Conservation (phyloP, 2,329 filamentous ascomycete genomes). For the Didymella segeticola region DNA sequence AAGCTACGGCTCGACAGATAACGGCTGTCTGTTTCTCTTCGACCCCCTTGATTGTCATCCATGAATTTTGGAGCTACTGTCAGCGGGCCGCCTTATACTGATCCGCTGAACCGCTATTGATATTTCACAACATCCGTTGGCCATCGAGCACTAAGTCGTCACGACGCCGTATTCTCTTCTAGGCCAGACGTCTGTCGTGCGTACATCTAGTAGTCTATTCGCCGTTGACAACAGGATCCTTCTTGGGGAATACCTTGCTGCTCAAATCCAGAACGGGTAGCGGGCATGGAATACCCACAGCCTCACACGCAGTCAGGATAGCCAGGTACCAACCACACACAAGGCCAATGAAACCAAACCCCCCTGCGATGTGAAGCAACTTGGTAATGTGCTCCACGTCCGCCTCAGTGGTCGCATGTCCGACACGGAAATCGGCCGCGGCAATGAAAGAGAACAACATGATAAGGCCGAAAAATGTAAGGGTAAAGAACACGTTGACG, state of each 20-base stretch:
- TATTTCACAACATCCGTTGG: too few species aligned
- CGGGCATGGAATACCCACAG: slow-evolving; percentile 29
- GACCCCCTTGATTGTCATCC: too few species aligned
- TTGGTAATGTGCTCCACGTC: slow-evolving; percentile 24
- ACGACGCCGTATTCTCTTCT: too few species aligned
- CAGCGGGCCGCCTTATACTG: too few species aligned
- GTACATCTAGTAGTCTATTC: not conserved
- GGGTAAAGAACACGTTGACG: slow-evolving; percentile 27
- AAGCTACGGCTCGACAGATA: too few species aligned
- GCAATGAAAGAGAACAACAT: slow-evolving; percentile 30
- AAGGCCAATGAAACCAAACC: slow-evolving; percentile 26
- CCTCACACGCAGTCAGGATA: slow-evolving; percentile 25
- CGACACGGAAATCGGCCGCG: slow-evolving; percentile 25
- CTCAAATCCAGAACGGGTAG: slow-evolving; percentile 29
- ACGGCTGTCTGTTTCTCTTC: too few species aligned
- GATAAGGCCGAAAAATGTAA: slow-evolving; percentile 27
- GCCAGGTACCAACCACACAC: slow-evolving; percentile 30
- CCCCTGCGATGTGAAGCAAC: slow-evolving; percentile 22
- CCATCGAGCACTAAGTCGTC: too few species aligned
- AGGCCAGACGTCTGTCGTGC: not conserved
- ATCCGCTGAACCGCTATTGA: too few species aligned
- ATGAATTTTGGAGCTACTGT: too few species aligned
- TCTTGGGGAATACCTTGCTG: slow-evolving; percentile 25
- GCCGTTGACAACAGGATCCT: not conserved
- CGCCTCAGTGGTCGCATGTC: slow-evolving; percentile 17